Evolutionary conservation across 2,329 filamentous ascomycete genomes (phyloP).

Genomic region (Trichoderma oligosporum): DNA sequence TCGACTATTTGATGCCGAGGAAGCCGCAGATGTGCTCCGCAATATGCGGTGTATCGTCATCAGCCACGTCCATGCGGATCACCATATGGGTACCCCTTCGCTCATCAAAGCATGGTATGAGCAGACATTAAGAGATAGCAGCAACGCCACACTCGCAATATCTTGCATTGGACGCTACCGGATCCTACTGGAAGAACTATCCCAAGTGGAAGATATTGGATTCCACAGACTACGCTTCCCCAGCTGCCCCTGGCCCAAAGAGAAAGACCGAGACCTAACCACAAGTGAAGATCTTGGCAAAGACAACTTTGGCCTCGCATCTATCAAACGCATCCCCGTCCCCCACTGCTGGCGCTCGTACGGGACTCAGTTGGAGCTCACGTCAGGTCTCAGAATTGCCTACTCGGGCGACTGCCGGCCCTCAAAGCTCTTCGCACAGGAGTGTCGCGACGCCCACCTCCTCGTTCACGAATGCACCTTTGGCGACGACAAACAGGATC

Average conservation of each 20-base stretch:
- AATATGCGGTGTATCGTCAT: slow-evolving; percentile 85
- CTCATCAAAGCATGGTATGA: slow-evolving; percentile 81
- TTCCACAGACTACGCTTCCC: slow-evolving; percentile 49
- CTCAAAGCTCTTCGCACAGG: slow-evolving; percentile 61
- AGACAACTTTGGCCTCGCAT: slow-evolving; percentile 56
- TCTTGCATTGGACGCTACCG: slow-evolving; percentile 70
- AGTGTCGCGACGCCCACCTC: slow-evolving; percentile 73
- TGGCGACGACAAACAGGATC: slow-evolving; percentile 73
- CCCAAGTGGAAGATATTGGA: slow-evolving; percentile 72
- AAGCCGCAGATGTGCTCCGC: slow-evolving; percentile 66
- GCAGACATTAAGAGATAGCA: slow-evolving; percentile 37
- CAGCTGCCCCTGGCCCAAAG: slow-evolving; percentile 25
- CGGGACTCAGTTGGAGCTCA: slow-evolving; percentile 73
- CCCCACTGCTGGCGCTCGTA: slow-evolving; percentile 76
- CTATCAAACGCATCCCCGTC: slow-evolving; percentile 65
- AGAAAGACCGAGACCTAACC: slow-evolving; percentile 29
- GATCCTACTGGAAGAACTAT: slow-evolving; percentile 74
- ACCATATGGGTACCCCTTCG: slow-evolving; percentile 80
- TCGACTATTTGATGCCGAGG: slow-evolving; percentile 63
- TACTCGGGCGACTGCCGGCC: slow-evolving; percentile 95
- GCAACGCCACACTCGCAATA: slow-evolving; percentile 54
- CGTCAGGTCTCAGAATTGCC: slow-evolving; percentile 76
- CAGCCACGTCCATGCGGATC: slow-evolving; percentile 93
- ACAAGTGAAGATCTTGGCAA: slow-evolving; percentile 40
- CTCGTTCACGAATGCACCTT: slow-evolving; percentile 96